Evolutionary conservation across 2,329 filamentous ascomycete species (phyloP).

Genomic region (Trichoderma guizhouense): DNA sequence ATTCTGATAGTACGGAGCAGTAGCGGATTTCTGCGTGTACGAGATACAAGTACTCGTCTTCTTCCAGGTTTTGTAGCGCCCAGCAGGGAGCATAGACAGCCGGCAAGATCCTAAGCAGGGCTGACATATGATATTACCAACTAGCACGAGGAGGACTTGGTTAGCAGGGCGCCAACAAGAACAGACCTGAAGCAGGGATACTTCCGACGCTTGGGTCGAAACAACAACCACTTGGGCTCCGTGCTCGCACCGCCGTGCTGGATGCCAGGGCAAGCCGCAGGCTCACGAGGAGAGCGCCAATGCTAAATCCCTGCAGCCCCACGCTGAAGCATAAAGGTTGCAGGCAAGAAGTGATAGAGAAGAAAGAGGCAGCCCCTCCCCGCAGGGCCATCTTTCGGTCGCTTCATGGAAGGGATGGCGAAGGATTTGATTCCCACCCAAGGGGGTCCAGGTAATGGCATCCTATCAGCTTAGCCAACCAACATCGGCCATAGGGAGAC

Average conservation of each 20-base stretch:
- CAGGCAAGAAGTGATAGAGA: background rate
- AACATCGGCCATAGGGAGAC: conserved; percentile 12
- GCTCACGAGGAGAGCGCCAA: conserved; percentile 12
- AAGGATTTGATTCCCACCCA: conserved; percentile 26
- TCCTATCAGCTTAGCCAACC: conserved; percentile 13
- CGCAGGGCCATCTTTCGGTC: conserved; percentile 1
- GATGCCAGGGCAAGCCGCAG: conserved; percentile 15
- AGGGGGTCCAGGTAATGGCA: conserved; percentile 25
- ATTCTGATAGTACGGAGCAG: background rate
- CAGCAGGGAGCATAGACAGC: background rate
- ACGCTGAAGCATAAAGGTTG: conserved; percentile 1
- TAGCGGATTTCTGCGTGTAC: background rate
- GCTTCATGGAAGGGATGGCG: conserved; percentile 31
- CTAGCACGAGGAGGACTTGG: background rate
- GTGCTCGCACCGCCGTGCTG: conserved; percentile 23
- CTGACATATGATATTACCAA: background rate
- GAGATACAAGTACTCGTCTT: background rate
- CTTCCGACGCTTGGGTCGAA: conserved; percentile 14
- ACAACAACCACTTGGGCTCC: conserved; percentile 10
- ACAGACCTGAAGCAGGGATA: conserved; percentile 2
- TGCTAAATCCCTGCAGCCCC: conserved; percentile 2
- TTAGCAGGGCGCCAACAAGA: conserved; percentile 10
- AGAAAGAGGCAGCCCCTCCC: background rate
- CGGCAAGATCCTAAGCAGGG: background rate
- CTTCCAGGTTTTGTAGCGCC: background rate